Conservation (phyloP, 768 basidiomycete genomes). For the Hortiboletus flavorubellus region DNA sequence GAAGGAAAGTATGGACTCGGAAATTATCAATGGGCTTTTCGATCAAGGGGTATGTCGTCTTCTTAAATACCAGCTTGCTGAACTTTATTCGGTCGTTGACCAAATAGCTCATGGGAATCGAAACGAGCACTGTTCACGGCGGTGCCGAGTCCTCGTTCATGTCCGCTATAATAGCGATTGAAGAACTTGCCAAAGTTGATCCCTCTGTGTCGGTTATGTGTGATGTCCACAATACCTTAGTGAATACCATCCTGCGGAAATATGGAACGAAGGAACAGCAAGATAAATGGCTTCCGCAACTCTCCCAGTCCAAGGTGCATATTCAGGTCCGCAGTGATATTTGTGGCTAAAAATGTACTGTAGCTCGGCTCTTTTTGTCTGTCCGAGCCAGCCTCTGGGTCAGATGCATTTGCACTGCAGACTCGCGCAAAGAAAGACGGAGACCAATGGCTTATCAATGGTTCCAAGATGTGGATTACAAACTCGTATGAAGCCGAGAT, state of each 20-base stretch:
- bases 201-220: conserved; percentile 95
- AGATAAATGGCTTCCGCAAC: conserved; percentile 82
- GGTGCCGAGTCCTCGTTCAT: conserved; percentile 93
- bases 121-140: conserved; percentile 78
- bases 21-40: conserved; percentile 82
- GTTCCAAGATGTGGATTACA: conserved; percentile 99
- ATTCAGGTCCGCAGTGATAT: neutral
- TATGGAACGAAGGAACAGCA: conserved; percentile 84
- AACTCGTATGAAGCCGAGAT: conserved; percentile 91
- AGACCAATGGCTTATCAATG: conserved; percentile 82
- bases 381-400: conserved; percentile 89
- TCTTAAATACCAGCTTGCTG: neutral
- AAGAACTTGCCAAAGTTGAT: conserved; percentile 95
- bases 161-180: conserved; percentile 92
- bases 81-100: neutral
- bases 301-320: conserved; percentile 71
- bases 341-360: neutral
- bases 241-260: conserved; percentile 89
- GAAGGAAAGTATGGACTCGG: conserved; percentile 90
- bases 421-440: conserved; percentile 89
- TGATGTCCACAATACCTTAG: conserved; percentile 98
- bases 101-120: conserved; percentile 92
- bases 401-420: conserved; percentile 95
- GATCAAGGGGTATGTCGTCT: conserved; percentile 79
- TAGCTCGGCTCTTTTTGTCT: conserved; percentile 96